Base-by-base conservation (phyloP, 192 early-diverging fungal species). In the Coemansia sp. region DNA sequence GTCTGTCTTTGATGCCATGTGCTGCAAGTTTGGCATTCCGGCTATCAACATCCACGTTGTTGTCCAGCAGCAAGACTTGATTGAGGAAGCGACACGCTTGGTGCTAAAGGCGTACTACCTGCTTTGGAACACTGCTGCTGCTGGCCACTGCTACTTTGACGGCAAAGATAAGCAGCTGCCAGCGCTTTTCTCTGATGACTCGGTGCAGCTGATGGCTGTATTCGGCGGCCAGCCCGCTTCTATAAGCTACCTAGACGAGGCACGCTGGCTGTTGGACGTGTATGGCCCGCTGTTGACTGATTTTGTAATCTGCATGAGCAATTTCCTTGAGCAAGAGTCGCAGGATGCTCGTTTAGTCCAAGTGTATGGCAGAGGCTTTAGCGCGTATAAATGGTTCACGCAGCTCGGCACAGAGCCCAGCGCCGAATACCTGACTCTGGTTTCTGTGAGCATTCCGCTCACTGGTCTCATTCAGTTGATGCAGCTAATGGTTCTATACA, bases 141-240 rank as follows among this genome's bases (percentile, higher is more conserved):
- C 66, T 43, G 90, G 93, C 62, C 89, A 88, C 60, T 93, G 90
- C 63, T 91, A 88, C 15, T 56, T 47, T 51, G 27, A 9, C 23
- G 23, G 27, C 37, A 19, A 49, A 4, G 32, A 4, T 1, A 4
- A 3, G 5, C 2, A 6, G 1, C n/a, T 48, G 45, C 56, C 71
- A 5, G 70, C 50, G 21, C 17, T 76, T 12, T 67, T 86, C 51
- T 51, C 70, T 1, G 51, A 83, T n/a, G 85, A 84, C 9, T 79
- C 78, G 9, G 82, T 86, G 38, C 67, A 74, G 52, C 62, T 88
- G 11, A 87, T 92, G 64, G 92, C 93, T 24, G 82, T 96, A 65
- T 98, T 98, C 86, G 95, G 95, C 60, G 95, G 95, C 39, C 93
- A 98, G 72, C 93, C 91, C 56, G 91, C 89, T 56, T 86, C 88